Percentiles rank a stretch among this genome's conserved stretches.
Conservation (phyloP, 345 rosid genomes). For the Conringia planisiliqua region DNA sequence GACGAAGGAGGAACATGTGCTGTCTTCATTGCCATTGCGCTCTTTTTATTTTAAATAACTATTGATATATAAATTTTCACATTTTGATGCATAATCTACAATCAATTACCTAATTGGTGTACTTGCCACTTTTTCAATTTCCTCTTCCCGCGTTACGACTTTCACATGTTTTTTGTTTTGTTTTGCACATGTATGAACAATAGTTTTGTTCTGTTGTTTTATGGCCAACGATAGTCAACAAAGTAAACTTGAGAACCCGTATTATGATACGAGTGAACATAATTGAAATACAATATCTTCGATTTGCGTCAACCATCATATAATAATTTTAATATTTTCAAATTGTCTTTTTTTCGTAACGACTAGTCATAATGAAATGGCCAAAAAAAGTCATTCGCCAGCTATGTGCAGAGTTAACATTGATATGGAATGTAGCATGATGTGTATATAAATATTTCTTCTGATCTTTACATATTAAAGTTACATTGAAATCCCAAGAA, state of each 20-base stretch:
- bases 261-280: neutral
- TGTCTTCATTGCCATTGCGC: neutral
- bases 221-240: neutral
- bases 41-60: neutral
- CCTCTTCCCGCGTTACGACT: neutral
- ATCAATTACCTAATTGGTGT: neutral
- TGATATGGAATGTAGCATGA: neutral
- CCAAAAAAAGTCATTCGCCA: neutral
- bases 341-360: neutral
- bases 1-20: neutral
- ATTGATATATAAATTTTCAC: neutral
- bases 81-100: neutral
- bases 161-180: neutral
- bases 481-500: neutral
- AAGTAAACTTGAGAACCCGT: neutral
- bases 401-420: neutral
- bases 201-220: neutral
- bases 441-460: neutral
- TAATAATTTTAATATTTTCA: neutral
- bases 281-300: neutral
- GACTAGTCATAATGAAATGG: neutral
- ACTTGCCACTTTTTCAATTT: neutral
- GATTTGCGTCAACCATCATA: neutral
- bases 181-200: neutral
- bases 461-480: neutral